These are phyloP conservation scores for Apiotrichum gamsii DNA, from an alignment of 1,284 basidiomycete genomes.

Conservation along the genomic window DNA sequence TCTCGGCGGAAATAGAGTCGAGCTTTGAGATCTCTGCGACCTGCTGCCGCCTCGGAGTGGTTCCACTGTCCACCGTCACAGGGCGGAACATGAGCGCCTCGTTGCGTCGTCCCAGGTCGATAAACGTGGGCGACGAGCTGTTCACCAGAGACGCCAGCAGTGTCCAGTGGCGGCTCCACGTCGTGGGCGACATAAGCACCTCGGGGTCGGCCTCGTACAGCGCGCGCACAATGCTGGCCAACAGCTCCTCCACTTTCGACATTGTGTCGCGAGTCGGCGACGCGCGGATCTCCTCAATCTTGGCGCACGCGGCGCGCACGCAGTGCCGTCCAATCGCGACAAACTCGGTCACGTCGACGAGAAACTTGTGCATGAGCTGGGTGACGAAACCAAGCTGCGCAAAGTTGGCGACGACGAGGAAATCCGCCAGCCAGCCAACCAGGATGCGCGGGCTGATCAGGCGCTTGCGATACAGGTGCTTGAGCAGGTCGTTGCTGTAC, in stretches of 20 bases:
- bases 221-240: conserved; percentile 31
- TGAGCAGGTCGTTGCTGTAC: conserved; percentile 58
- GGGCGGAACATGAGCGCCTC: conserved; percentile 69
- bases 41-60: conserved; percentile 49
- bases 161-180: conserved; percentile 53
- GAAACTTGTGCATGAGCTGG: conserved; percentile 70
- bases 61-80: conserved; percentile 49
- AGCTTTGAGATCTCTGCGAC: conserved; percentile 75
- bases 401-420: conserved; percentile 66
- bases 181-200: conserved; percentile 41
- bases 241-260: conserved; percentile 27
- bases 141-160: conserved; percentile 23
- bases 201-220: conserved; percentile 30
- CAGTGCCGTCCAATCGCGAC: conserved; percentile 30
- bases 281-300: conserved; percentile 55
- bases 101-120: conserved; percentile 60
- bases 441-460: conserved; percentile 77
- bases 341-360: conserved; percentile 60
- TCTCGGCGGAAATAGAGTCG: conserved; percentile 68
- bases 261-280: conserved; percentile 25
- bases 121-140: conserved; percentile 11
- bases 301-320: conserved; percentile 43
- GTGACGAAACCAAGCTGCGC: conserved; percentile 78
- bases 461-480: conserved; percentile 70
- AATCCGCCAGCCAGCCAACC: conserved; percentile 75